Evolutionary conservation across 176 grass and related monocot species (phyloP), one percentile per base, ranked within the genome.

Genomic region (Oryza coarctata): DNA sequence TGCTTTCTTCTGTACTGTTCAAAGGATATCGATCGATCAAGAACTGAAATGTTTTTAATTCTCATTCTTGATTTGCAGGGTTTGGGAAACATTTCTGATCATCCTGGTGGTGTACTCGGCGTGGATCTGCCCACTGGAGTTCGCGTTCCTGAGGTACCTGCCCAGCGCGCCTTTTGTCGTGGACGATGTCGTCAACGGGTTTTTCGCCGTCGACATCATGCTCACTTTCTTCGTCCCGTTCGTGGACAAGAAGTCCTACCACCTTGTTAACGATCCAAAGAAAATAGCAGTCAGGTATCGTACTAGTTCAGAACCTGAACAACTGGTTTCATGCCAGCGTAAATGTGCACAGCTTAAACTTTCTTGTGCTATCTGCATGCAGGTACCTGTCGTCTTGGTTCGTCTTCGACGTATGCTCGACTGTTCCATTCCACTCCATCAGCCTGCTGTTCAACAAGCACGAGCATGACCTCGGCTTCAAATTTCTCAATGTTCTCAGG

Each of bases 91-190:
- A 44, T 91, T 94, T 27, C 81, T 94, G 86, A 85, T 91, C 85
- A 73, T 94, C 0, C 80, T 94, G 3, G 92, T 94, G 69, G 72
- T 89, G 83, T 94, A 94, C 84, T 94, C 92, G 28, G 92, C 92
- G 36, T 94, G 86, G 92, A 94, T 94, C 58, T 94, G 89, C 73
- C 92, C 92, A 0, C 87, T 94, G 66, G 92, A 94, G 77, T 94
- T 91, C 40, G 92, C 92, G 52, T 94, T 94, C 78, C 68, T 91
- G 63, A 81, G 84, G 79, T 85, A 94, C 84, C 82, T 94, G 63
- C 92, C 92, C 1, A 70, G 86, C 29, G 85, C 84, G 18, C 87
- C 87, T 30, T 89, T 89, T 65, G 9, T 89, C 39, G 86, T 94
- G 41, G 92, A 94, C 79, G 79, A 86, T 27, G 82, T 91, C 34